phyloP scores from a whole-genome alignment of 1,139 yeast genomes.

The Scheffersomyces titani region DNA sequence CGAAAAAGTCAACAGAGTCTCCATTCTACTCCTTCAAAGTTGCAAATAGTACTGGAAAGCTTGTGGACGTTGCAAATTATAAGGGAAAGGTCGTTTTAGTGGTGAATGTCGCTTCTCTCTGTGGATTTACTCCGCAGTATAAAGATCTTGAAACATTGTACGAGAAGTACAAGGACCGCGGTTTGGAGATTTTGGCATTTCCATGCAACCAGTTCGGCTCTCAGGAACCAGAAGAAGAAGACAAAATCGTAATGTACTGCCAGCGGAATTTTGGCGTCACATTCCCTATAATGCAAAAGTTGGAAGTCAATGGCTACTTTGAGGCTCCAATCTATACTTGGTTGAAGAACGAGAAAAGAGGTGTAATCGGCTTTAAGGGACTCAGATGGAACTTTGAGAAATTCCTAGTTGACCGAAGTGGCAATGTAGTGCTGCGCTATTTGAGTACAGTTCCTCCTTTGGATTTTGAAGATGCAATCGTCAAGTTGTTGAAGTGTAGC shows the following conservation, averaged over 20 bases:
- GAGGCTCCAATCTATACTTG: constrained; percentile 31
- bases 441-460: constrained; percentile 70
- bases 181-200: constrained; percentile 39
- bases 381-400: constrained; percentile 97
- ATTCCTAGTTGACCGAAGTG: constrained; percentile 72
- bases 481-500: constrained; percentile 34
- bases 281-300: constrained; percentile 41
- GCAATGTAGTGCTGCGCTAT: constrained; percentile 72
- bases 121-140: constrained; percentile 49
- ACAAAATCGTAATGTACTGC: constrained; percentile 66
- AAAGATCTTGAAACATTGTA: constrained; percentile 34
- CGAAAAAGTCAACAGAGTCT: neutral
- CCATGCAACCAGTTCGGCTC: constrained; percentile 46
- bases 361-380: constrained; percentile 74
- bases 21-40: constrained; percentile 19
- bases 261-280: constrained; percentile 61
- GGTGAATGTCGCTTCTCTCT: constrained; percentile 48
- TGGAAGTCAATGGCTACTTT: constrained; percentile 36
- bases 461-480: constrained; percentile 51
- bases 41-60: constrained; percentile 3
- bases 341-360: constrained; percentile 35
- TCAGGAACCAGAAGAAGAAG: constrained; percentile 76
- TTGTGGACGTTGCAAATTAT: constrained; percentile 19
- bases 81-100: constrained; percentile 37
- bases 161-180: constrained; percentile 29